Conservation (phyloP, 2,329 filamentous ascomycete species). For the Fusarium sublunatum region DNA sequence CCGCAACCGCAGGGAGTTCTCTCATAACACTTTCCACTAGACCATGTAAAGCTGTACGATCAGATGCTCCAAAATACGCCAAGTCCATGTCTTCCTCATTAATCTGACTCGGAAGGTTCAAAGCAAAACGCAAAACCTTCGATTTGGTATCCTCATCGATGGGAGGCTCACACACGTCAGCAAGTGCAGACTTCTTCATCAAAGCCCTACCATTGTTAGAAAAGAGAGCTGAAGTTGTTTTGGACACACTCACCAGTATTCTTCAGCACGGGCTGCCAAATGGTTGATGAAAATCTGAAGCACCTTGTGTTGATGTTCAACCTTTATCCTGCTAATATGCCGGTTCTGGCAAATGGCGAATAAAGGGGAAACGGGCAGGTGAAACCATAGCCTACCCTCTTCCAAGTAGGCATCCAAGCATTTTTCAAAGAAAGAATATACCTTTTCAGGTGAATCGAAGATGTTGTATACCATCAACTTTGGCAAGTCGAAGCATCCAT, state of each 20-base stretch:
- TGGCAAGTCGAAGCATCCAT: conserved; percentile 27
- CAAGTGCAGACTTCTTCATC: conserved; percentile 23
- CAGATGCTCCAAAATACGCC: background rate
- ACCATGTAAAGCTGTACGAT: conserved; percentile 28
- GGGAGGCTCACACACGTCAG: background rate
- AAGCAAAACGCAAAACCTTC: conserved; percentile 23
- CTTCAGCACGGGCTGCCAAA: conserved; percentile 20
- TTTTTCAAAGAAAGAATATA: conserved; percentile 24
- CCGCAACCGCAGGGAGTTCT: background rate
- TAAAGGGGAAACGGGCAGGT: conserved; percentile 28
- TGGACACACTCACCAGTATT: conserved; percentile 34
- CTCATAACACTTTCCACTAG: conserved; percentile 4
- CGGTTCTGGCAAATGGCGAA: conserved; percentile 30
- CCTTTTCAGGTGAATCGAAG: conserved; percentile 19
- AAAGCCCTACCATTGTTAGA: conserved; percentile 35
- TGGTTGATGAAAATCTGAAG: conserved; percentile 35
- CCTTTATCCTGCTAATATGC: background rate
- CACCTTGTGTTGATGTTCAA: conserved; percentile 13
- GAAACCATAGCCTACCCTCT: conserved; percentile 36
- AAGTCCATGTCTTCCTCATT: background rate
- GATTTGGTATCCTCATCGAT: background rate
- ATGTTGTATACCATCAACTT: conserved; percentile 21
- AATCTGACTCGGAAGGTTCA: conserved; percentile 26
- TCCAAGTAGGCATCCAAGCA: conserved; percentile 39
- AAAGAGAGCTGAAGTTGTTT: background rate